Evolutionary conservation across 2,329 filamentous ascomycete species (phyloP), one percentile per base, ranked within the genome.

Genomic region (Phaeosphaeriaceae sp.): DNA sequence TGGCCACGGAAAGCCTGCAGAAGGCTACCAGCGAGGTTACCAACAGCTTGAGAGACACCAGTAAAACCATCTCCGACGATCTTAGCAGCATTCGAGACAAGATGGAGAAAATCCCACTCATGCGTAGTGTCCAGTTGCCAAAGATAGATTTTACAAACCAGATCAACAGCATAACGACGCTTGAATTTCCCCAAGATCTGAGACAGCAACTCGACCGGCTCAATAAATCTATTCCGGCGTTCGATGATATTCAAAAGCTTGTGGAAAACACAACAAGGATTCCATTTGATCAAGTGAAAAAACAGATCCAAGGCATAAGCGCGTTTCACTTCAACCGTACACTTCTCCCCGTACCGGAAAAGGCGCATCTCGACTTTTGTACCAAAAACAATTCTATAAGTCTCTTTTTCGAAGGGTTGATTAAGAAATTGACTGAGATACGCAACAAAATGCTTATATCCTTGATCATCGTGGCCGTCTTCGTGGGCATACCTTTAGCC

Each of bases 291-390:
- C 77, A 90, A 54, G 85, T 97, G 64, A 90, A 89, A 72, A 77
- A 81, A 53, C 77, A 88, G 37, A 82, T 99, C 64, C 85, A 82
- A 28, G 86, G 82, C 28, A 83, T 94, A 64, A 83, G 85, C 41
- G 82, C 78, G 54, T 97, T 92, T 79, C 81, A 79, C 26, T 96
- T 97, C 69, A 85, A 97, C 68, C 81, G 86, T 13, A 83, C 84
- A 11, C 74, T 88, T 8, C 93, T 99, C 62, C 91, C 92, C 0
- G 82, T 96, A 2, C 92, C 94, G 1, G 77, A 87, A 61, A 96
- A 96, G 77, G 83, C 95, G 72, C 78, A 85, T 29, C 79, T 99
- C 44, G 87, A 83, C 1, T 97, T 99, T 77, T 99, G 94, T 78
- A 90, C 90, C 34, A 85, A 91, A 68, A 91, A 94, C 74, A 83